Evolutionary conservation across 2,329 filamentous ascomycete species (phyloP), one percentile per base, ranked within the genome.

Genomic region (Fusarium subglutinans): DNA sequence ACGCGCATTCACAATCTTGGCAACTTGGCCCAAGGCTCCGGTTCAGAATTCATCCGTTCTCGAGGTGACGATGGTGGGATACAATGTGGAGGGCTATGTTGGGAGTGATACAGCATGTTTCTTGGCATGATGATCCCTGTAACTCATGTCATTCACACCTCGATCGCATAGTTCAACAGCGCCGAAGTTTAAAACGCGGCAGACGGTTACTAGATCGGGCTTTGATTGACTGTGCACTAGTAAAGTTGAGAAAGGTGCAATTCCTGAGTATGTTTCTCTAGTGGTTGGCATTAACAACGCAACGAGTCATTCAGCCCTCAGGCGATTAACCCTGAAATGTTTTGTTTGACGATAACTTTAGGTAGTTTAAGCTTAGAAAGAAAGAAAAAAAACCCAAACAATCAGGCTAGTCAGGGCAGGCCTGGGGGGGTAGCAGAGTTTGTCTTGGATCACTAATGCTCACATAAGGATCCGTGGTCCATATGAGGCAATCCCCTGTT

Each of bases 391-490:
- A 18, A 15, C 15, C 37, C 37, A 30, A 28, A 54, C 30, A 28
- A 56, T 20, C 48, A 18, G 4, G 37, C 8, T 26, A 59, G 33
- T 22, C 48, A 28, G 4, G 37, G 11, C 24, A 59, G 33, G 41
- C 44, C 54, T 44, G 18, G 35, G 20, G 15, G 43, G 26, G 51
- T 11, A 58, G 45, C 35, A 40, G 48, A 44, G 40, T 22, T 51
- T 35, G 33, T 54, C 30, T 53, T 58, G 26, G 44, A 76, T 76
- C 67, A 66, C 57, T 64, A 60, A 78, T 74, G 76, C 74, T 76
- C 74, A 73, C 72, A 75, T 77, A 76, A 77, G 33, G 44, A 41
- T 56, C 60, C 59, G 59, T 28, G 44, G 57, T n/a, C 55, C 51
- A 61, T 43, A 40, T 68, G 64, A 70, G 67, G 60, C 68, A 68